Evolutionary conservation across 2,329 filamentous ascomycete genomes (phyloP), one percentile per base, ranked within the genome.

Genomic region (Cladosporium sp.): DNA sequence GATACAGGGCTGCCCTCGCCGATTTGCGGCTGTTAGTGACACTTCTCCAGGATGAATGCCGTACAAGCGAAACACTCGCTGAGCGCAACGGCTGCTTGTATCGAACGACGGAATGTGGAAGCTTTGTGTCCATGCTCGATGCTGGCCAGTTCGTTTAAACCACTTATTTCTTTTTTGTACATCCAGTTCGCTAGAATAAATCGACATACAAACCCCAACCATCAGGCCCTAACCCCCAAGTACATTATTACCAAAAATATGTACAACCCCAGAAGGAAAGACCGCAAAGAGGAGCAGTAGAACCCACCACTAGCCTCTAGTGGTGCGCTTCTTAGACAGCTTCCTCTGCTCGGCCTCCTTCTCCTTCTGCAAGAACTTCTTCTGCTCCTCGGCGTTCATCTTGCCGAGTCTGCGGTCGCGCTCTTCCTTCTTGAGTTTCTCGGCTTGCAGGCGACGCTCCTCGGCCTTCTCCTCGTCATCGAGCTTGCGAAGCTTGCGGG

Each of bases 371-470:
- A 84, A 68, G 68, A 81, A 84, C 75, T 84, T 84, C 71, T 78
- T 77, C 76, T 84, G 82, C 74, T 84, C 81, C 3, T 82, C 81
- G 1, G 81, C 81, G 61, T 90, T 93, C 77, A 89, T 82, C 79
- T 86, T 87, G 76, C 92, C 90, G 68, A 90, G 85, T 80, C 92
- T 89, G 23, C 84, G 72, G 56, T 88, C 85, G 28, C 91, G 84
- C 82, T 93, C 90, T 81, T 93, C 91, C 75, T 88, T 90, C 83
- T 92, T 92, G 74, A 88, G 85, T 67, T 91, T 87, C 79, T 83
- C 88, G 75, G 67, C 80, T 71, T 71, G 78, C 67, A 74, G 74
- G 74, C 84, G 83, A 64, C 86, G 79, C 77, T 88, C 87, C 75
- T 88, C 86, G 16, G 85, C 85, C 76, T 87, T 86, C 74, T 88